Evolutionary conservation across 768 basidiomycete genomes (phyloP).

Genomic region (Hygrocybe coccinea): DNA sequence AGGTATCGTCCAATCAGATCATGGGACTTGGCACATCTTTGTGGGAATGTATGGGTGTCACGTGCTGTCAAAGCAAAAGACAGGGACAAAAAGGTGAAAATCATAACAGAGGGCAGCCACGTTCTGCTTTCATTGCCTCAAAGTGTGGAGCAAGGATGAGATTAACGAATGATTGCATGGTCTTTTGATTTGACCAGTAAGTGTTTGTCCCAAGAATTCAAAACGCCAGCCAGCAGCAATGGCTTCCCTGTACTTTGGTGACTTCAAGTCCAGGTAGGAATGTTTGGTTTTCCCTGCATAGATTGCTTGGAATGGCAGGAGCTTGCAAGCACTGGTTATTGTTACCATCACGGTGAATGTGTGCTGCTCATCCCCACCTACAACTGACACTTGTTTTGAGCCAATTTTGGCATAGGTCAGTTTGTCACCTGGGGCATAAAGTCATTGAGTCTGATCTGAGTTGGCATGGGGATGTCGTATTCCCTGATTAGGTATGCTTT

Average conservation of each 20-base stretch:
- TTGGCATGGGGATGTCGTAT: slow-evolving; percentile 31
- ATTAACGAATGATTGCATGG: slow-evolving; percentile 20
- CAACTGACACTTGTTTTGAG: slow-evolving; percentile 18
- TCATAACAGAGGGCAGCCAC: too few species aligned
- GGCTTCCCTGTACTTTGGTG: slow-evolving; percentile 23
- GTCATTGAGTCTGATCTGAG: slow-evolving; percentile 34
- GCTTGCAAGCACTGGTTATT: slow-evolving; percentile 21
- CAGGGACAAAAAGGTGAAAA: too few species aligned
- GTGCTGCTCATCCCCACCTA: slow-evolving; percentile 35
- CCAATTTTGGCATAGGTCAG: slow-evolving; percentile 22
- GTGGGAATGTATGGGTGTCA: too few species aligned
- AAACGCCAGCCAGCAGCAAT: slow-evolving; percentile 15
- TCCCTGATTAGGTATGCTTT: slow-evolving; percentile 24
- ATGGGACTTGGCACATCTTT: too few species aligned
- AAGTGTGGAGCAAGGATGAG: slow-evolving; percentile 23
- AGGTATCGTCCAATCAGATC: too few species aligned
- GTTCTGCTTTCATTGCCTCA: slow-evolving; percentile 8
- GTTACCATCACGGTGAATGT: slow-evolving; percentile 34
- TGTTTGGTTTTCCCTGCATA: slow-evolving; percentile 23
- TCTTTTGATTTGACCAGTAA: slow-evolving; percentile 28
- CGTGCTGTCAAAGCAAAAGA: too few species aligned
- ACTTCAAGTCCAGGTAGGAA: slow-evolving; percentile 15
- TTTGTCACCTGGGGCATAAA: too few species aligned
- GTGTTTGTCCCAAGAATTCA: slow-evolving; percentile 17
- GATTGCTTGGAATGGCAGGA: slow-evolving; percentile 34